Evolutionary conservation across 2,329 filamentous ascomycete species (phyloP), one percentile per base, ranked within the genome.

Genomic region (Rhexocercosporidium sp.): DNA sequence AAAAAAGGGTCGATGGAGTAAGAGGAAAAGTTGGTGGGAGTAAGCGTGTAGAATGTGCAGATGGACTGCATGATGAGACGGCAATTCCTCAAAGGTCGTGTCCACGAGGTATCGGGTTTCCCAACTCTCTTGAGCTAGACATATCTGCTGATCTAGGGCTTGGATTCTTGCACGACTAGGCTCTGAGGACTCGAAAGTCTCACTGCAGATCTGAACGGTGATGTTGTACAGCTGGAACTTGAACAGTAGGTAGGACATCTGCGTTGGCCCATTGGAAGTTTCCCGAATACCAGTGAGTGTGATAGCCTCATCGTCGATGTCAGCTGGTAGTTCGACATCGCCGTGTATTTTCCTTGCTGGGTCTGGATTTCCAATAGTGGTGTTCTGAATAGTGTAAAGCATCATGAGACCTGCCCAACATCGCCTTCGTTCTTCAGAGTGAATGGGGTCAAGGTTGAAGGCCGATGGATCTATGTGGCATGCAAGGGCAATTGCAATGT

Each of bases 381-480:
- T 65, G 41, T 65, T 68, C 34, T 70, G 66, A 22, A 68, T 68
- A 1, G 66, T 68, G 46, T 68, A 70, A 18, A 68, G 64, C 68
- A 68, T 68, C 66, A 68, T 68, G 8, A 68, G 46, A 31, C 64
- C 66, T 49, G 64, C 68, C 66, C 66, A 70, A 29, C 68, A 70
- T 7, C 66, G 39, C 18, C 68, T 56, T 11, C 66, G 25, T 25
- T 70, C 66, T 54, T 70, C 68, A 16, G 60, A 68, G 51, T 68
- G 66, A 12, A 70, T 66, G 4, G 57, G 47, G 41, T 70, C 53
- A 5, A 68, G 41, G 16, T 66, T 60, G 27, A 68, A 65, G 0
- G 18, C 59, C 8, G 62, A 60, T 3, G 66, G 68, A 29, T 70
- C 68, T 7, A 68, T 65, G 27, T 68, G 66, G 27, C 64, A 66